Base-by-base conservation (phyloP, 1,284 basidiomycete genomes). In the Coriolopsis trogii region DNA sequence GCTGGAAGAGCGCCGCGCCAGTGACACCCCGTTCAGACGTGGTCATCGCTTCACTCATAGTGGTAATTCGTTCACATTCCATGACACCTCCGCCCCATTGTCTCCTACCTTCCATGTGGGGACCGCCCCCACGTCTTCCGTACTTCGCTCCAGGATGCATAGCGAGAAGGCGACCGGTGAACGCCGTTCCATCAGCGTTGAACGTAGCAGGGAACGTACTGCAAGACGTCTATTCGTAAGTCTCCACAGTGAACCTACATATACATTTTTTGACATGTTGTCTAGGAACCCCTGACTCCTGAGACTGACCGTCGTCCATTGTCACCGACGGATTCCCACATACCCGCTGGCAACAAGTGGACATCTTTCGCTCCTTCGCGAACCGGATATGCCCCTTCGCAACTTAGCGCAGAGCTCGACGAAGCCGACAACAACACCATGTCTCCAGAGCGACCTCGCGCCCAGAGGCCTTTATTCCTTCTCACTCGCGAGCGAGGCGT, bases 401-500 rank as follows among this genome's bases (percentile, higher is more conserved):
- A 73, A 49, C 64, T 76, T 38, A 79, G 71, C 58, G 70, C 76
- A 29, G 82, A 86, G 39, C 55, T 74, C 18, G 80, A 81, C 16
- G 75, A 78, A 24, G 30, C 30, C 7, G 73, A 76, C 20, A 68
- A 66, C 33, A 66, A 70, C 20, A 67, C 68, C 6, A 51, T 71
- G 44, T 68, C 69, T 3, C 62, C 71, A 6, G 75, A 80, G 62
- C 77, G 71, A 58, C 65, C 72, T 18, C 71, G 70, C 31, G 63
- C 67, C 4, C 75, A 75, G 56, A 77, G 73, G 48, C 69, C 84
- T 2, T 70, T 89, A 9, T 69, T 86, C 37, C 75, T 87, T 3
- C 75, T 87, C 8, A 84, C 79, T 9, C 78, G 82, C 2, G 86
- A 84, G 13, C 78, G 81, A 37, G 87, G 82, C 4, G 81, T 91